These are phyloP conservation scores for Phytophthora ramorum DNA, from an alignment of 352 stramenopile species.

Conservation along the genomic window DNA sequence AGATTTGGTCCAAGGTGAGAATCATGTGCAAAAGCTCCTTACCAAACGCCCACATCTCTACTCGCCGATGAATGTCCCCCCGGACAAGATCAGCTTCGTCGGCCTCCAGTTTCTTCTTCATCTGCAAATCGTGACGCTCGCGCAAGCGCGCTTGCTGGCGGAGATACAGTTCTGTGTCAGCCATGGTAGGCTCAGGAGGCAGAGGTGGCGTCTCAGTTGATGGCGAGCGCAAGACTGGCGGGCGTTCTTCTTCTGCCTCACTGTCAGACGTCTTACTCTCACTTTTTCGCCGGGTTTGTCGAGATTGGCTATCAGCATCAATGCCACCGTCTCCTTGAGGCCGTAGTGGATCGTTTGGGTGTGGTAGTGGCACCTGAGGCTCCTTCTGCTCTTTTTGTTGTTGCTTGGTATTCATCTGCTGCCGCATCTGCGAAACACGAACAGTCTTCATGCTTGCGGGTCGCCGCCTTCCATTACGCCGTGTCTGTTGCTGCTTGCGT, in stretches of 20 bases:
- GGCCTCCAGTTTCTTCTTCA: constrained; percentile 83
- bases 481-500: constrained; percentile 79
- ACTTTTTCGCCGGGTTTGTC: constrained; percentile 46
- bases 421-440: constrained; percentile 84
- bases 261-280: constrained; percentile 69
- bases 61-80: constrained; percentile 72
- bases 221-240: constrained; percentile 7
- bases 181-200: constrained; percentile 72
- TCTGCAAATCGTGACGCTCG: constrained; percentile 81
- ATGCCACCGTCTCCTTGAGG: constrained; percentile 37
- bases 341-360: constrained; percentile 32
- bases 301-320: constrained; percentile 40
- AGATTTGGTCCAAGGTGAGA: constrained; percentile 85
- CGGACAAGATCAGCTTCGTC: constrained; percentile 83
- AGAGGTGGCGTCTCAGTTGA: constrained; percentile 55
- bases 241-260: constrained; percentile 50
- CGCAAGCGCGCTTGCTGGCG: constrained; percentile 84
- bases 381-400: constrained; percentile 57
- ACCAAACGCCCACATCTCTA: constrained; percentile 87
- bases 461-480: constrained; percentile 67
- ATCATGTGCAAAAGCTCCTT: constrained; percentile 89
- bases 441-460: constrained; percentile 86
- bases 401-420: constrained; percentile 83
- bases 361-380: constrained; percentile 8
- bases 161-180: constrained; percentile 81